Base-by-base conservation (phyloP, 2,329 filamentous ascomycete species). In the Dothistroma pini region DNA sequence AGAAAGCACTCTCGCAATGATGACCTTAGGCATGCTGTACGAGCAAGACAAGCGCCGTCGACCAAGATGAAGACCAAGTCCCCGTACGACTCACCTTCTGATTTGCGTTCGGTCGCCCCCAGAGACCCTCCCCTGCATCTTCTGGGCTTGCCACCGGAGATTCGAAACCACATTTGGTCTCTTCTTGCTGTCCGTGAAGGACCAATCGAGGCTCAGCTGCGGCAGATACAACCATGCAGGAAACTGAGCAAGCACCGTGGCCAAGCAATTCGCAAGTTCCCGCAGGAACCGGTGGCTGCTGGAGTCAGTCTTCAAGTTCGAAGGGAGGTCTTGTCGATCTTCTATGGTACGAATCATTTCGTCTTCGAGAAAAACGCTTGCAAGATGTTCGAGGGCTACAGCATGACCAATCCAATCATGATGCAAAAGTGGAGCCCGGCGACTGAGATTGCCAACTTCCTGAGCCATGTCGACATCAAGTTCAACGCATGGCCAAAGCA, bases 121-220 rank as follows among this genome's bases (percentile, higher is more conserved):
- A 61, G 63, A 31, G 52, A 52, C 11, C 63, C 65, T 48, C 61
- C 63, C 35, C 57, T 63, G 6, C 35, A 58, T 49, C 58, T 67
- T n/a, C 48, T 67, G n/a, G 44, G 44, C 10, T 54, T 67, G 12
- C 65, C 65, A 6, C 35, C 65, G 47, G 65, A 67, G 34, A 60
- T 67, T n/a, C 58, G 65, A n/a, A 67, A 67, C 38, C 38, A 55
- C 0, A 57, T 67, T 10, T 67, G 62, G 61, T 59, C 19, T 38
- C 57, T 64, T n/a, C 50, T 67, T 10, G 59, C 57, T 25, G 60
- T 63, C 11, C 60, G 48, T 3, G 34, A 59, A 8, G 58, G 57
- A n/a, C 62, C 63, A n/a, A 49, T 67, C 21, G 63, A 64, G 47
- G 65, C 63, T 50, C 63, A 67, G 32, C 44, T 67, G 5, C 62